Conservation (phyloP, 345 rosid genomes). For the Salix udensis region DNA sequence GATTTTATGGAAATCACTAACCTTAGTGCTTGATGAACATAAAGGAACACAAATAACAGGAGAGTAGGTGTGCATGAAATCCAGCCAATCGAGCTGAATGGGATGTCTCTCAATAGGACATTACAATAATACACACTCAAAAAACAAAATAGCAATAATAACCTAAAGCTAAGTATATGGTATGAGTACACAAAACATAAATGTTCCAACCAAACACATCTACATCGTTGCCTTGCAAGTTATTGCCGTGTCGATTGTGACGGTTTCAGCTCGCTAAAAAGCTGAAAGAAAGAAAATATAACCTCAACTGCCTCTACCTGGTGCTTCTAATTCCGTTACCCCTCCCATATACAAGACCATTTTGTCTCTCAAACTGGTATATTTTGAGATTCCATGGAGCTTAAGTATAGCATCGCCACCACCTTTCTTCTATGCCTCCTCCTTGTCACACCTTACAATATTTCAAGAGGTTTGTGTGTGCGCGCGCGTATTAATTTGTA, state of each 20-base stretch:
- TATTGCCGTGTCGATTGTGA: slow-evolving; percentile 30
- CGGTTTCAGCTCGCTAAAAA: slow-evolving; percentile 12
- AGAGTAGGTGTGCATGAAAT: slow-evolving; percentile 5
- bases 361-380: neutral
- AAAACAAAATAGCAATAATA: neutral
- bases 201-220: slow-evolving; percentile 29
- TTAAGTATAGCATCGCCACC: slow-evolving; percentile 9
- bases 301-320: neutral
- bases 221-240: slow-evolving; percentile 18
- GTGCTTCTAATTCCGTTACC: neutral
- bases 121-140: slow-evolving; percentile 12
- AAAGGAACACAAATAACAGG: neutral
- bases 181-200: slow-evolving; percentile 15
- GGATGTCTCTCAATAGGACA: slow-evolving; percentile 30
- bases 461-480: slow-evolving; percentile 18
- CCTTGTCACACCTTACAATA: slow-evolving; percentile 12
- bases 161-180: slow-evolving; percentile 7
- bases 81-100: slow-evolving; percentile 9
- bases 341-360: neutral
- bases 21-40: neutral
- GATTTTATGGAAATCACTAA: too few relatives aligned
- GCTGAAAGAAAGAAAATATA: neutral
- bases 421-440: slow-evolving; percentile 30
- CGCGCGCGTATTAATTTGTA: neutral
- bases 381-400: slow-evolving; percentile 23